Conservation (phyloP, 495 filamentous ascomycete genomes). For the Platismatia glauca region DNA sequence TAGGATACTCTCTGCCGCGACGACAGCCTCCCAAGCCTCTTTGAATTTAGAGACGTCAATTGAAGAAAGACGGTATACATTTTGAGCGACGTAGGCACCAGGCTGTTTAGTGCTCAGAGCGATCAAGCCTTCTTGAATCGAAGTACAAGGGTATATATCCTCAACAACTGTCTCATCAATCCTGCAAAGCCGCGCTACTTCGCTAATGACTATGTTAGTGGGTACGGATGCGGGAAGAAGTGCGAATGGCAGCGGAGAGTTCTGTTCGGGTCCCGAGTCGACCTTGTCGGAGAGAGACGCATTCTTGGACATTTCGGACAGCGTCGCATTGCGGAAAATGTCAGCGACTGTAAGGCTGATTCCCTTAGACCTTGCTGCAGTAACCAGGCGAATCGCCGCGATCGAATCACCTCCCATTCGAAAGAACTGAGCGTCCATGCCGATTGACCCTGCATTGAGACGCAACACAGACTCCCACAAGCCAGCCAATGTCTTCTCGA, state of each 20-base stretch:
- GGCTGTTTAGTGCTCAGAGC: constrained; percentile 47
- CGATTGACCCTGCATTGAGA: constrained; percentile 34
- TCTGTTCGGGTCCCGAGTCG: constrained; percentile 9
- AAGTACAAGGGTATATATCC: constrained; percentile 60
- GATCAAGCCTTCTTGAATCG: constrained; percentile 64
- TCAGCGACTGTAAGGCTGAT: constrained; percentile 30
- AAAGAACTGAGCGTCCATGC: constrained; percentile 44
- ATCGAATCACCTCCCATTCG: constrained; percentile 46
- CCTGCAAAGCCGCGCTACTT: constrained; percentile 36
- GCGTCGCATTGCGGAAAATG: constrained; percentile 30
- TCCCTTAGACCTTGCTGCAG: constrained; percentile 23
- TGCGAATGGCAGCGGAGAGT: constrained; percentile 37
- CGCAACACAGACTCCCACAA: constrained; percentile 35
- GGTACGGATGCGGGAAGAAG: constrained; percentile 31
- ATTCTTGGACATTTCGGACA: constrained; percentile 32
- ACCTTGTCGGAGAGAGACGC: constrained; percentile 14
- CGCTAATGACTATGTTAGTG: constrained; percentile 33
- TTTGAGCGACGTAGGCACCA: constrained; percentile 47
- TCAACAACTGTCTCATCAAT: constrained; percentile 34
- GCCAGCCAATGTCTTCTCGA: constrained; percentile 29
- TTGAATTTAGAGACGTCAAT: constrained; percentile 44
- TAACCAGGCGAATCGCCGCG: constrained; percentile 44
- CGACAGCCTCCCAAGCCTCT: constrained; percentile 43
- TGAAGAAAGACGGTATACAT: constrained; percentile 38
- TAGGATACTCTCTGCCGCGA: constrained; percentile 42